A percentile compares a stretch with the other conserved stretches of the same genome.
Evolutionary conservation across 345 rosid genomes (phyloP).

Genomic region (Eucalyptus albens): DNA sequence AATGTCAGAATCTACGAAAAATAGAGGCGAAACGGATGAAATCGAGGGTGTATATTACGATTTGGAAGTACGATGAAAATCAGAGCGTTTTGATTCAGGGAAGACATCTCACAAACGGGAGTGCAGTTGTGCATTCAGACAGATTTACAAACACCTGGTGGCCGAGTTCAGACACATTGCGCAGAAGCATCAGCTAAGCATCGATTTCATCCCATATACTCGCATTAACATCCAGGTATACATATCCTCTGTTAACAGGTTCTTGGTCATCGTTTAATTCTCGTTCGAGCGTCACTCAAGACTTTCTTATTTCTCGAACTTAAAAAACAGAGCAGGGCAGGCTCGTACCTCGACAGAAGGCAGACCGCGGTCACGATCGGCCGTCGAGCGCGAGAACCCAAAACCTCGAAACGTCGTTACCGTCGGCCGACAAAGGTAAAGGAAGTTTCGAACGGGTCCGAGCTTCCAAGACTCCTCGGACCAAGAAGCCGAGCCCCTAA

Average conservation of each 20-base stretch:
- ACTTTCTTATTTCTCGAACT: not conserved
- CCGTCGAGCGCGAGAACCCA: no score
- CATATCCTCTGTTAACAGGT: not conserved
- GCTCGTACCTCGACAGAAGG: not conserved
- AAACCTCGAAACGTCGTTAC: no score
- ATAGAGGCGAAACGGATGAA: not conserved
- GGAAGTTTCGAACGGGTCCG: no score
- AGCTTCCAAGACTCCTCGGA: no score
- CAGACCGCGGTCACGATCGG: not conserved
- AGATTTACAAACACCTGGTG: not conserved
- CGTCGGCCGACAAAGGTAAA: no score
- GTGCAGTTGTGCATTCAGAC: not conserved
- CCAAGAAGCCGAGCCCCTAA: no score
- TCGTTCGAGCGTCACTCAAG: not conserved
- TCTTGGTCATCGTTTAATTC: not conserved
- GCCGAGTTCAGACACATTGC: accelerated
- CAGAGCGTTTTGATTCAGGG: not conserved
- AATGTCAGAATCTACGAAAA: not conserved
- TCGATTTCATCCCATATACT: not conserved
- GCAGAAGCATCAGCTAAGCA: not conserved
- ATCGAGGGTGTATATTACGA: not conserved
- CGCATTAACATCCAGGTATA: accelerated
- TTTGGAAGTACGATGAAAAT: no score
- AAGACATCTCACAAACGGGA: not conserved
- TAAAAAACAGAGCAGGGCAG: not conserved